Conservation (phyloP, 2,329 filamentous ascomycete genomes). For the Septoria linicola region DNA sequence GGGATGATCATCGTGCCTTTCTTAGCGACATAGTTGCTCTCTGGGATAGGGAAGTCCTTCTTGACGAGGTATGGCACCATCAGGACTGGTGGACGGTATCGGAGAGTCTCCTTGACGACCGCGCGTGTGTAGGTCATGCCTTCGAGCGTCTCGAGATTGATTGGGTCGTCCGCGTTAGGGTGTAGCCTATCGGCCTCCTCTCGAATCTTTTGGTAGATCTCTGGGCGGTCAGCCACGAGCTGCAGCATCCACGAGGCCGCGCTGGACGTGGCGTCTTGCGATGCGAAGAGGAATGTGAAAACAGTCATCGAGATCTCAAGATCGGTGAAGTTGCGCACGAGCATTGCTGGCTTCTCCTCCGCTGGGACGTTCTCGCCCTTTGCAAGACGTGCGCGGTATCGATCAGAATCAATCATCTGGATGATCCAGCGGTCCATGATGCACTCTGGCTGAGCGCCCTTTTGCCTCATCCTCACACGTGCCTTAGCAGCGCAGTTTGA, state of each 20-base stretch:
- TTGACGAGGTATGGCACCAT: constrained; percentile 96
- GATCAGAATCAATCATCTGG: constrained; percentile 80
- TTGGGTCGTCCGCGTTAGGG: constrained; percentile 28
- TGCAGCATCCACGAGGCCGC: constrained; percentile 96
- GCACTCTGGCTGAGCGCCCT: constrained; percentile 81
- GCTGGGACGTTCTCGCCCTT: constrained; percentile 66
- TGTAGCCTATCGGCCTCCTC: constrained; percentile 60
- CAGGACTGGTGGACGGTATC: constrained; percentile 92
- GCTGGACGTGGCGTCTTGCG: constrained; percentile 93
- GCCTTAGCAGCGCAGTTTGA: constrained; percentile 88
- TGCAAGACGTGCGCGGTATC: constrained; percentile 74
- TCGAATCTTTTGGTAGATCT: constrained; percentile 82
- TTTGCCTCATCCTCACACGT: constrained; percentile 73
- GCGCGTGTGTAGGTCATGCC: constrained; percentile 82
- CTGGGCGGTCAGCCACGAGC: constrained; percentile 88
- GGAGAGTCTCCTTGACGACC: constrained; percentile 84
- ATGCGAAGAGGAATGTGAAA: constrained; percentile 68
- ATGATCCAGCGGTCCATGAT: constrained; percentile 96
- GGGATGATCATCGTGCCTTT: constrained; percentile 96
- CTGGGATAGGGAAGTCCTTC: constrained; percentile 89
- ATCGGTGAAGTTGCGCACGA: constrained; percentile 87
- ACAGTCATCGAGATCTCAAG: constrained; percentile 89
- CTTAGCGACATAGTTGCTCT: constrained; percentile 77
- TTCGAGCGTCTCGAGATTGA: constrained; percentile 85
- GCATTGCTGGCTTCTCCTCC: constrained; percentile 74